phyloP scores from a whole-genome alignment of 176 grass and related monocot genomes.

The Ensete glaucum region DNA sequence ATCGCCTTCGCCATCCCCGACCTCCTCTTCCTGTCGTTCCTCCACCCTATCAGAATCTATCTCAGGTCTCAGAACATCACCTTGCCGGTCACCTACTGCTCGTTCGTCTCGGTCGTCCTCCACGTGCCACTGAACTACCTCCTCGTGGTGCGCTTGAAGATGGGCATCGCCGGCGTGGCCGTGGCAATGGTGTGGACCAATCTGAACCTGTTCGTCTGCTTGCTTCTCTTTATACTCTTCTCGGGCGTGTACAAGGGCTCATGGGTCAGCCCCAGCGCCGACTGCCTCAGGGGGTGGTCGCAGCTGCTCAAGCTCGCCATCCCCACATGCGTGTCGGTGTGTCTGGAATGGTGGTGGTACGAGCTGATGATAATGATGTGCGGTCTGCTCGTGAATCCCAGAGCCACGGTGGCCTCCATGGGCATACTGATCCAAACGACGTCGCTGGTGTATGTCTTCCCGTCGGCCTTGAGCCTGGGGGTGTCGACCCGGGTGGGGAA shows the following conservation, averaged over 20 bases:
- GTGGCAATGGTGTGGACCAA: conserved; percentile 2
- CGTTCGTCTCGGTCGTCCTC: not conserved
- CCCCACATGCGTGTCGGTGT: not conserved
- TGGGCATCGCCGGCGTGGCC: conserved; percentile 2
- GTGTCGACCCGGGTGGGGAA: conserved; percentile 2
- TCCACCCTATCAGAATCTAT: conserved; percentile 3
- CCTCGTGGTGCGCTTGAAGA: not conserved
- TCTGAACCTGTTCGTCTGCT: not conserved
- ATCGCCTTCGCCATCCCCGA: not conserved
- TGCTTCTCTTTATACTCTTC: not conserved
- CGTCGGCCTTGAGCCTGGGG: not conserved
- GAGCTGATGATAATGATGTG: conserved; percentile 10
- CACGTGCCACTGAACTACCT: conserved; percentile 3
- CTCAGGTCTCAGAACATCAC: not conserved
- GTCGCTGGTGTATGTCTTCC: not conserved
- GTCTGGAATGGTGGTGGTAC: conserved; percentile 8
- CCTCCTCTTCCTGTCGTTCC: conserved; percentile 4
- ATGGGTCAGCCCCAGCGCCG: not conserved
- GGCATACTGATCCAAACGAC: conserved; percentile 1
- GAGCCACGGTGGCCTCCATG: conserved; percentile 2
- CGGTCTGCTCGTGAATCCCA: not conserved
- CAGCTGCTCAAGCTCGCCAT: not conserved
- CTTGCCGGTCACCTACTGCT: conserved; percentile 1
- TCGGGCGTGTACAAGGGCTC: not conserved
- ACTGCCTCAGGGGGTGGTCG: not conserved